Conservation (phyloP, 352 stramenopile genomes). For the Phytopythium sindhum region DNA sequence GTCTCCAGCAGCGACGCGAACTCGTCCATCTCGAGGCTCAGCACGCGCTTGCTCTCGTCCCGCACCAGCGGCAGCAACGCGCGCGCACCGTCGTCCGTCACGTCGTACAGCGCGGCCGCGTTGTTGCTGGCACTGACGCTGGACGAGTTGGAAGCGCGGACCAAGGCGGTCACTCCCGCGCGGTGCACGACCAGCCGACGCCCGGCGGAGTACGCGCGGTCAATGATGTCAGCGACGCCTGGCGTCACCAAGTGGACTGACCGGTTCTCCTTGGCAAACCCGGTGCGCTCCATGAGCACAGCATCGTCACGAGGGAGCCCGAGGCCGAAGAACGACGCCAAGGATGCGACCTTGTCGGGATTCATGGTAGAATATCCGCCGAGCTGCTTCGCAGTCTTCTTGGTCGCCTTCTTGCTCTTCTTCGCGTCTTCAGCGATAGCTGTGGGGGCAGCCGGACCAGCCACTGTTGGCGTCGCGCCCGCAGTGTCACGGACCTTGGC, state of each 20-base stretch:
- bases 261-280: constrained; percentile 59
- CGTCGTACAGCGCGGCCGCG: constrained; percentile 13
- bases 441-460: constrained; percentile 29
- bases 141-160: constrained; percentile 22
- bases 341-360: constrained; percentile 25
- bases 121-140: not conserved
- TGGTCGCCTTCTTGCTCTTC: constrained; percentile 51
- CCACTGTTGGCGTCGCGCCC: constrained; percentile 13
- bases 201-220: constrained; percentile 20
- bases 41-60: constrained; percentile 28
- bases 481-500: constrained; percentile 51
- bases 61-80: constrained; percentile 50
- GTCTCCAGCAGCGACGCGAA: constrained; percentile 58
- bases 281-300: constrained; percentile 56
- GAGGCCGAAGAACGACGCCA: constrained; percentile 37
- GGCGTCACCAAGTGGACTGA: constrained; percentile 66
- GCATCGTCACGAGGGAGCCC: constrained; percentile 23
- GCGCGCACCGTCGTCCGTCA: constrained; percentile 66
- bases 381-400: constrained; percentile 54
- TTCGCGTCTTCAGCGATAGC: constrained; percentile 7
- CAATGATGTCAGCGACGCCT: constrained; percentile 42
- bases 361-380: constrained; percentile 53
- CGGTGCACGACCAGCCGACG: constrained; percentile 58
- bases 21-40: constrained; percentile 59
- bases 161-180: constrained; percentile 47